Base-by-base conservation (phyloP, 805 yeast genomes). In the Lachancea lanzarotensis region DNA sequence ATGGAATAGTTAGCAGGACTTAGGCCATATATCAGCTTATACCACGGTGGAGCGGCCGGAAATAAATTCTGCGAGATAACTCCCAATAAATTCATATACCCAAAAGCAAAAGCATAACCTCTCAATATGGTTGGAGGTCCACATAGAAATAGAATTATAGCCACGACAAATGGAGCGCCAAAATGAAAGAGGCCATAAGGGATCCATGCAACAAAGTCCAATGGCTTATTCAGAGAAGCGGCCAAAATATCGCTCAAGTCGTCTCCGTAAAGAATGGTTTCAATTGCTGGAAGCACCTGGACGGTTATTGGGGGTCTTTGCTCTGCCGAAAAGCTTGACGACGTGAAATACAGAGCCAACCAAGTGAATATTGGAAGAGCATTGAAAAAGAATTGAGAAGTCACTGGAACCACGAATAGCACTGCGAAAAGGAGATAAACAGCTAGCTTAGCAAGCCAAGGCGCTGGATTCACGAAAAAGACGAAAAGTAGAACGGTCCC, bases 11-110 rank as follows among this genome's bases (percentile, higher is more conserved):
- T 79, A 2, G 98, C 98, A 26, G 96, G 93, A 44, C 78, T 82
- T 48, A 90, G 73, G 1, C 96, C 96, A 60, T 91, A 82, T 40
- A 82, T 64, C 47, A 79, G 79, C 57, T 86, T 84, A 63, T 91
- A 91, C 98, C 98, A 91, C 16, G 98, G 98, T 12, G 98, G 95
- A 43, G 98, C 97, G 40, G 93, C 86, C 5, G 98, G 96, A 62
- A 87, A 88, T 4, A 81, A 50, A 52, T 88, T 74, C 68, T 93
- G 98, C 45, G 78, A 76, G 30, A 84, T 57, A 27, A 91, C 97
- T 36, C 97, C 98, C 42, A 79, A 63, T 52, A 90, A 65, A 66
- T 91, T 93, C 91, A 89, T 84, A 70, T 84, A 88, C 11, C 98
- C 98, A 68, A 93, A 90, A 3, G 96, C 88, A 69, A 89, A 86